Evolutionary conservation across 441 rosid genomes (phyloP), one percentile per base, ranked within the genome.

Genomic region (Aleurites moluccanus): DNA sequence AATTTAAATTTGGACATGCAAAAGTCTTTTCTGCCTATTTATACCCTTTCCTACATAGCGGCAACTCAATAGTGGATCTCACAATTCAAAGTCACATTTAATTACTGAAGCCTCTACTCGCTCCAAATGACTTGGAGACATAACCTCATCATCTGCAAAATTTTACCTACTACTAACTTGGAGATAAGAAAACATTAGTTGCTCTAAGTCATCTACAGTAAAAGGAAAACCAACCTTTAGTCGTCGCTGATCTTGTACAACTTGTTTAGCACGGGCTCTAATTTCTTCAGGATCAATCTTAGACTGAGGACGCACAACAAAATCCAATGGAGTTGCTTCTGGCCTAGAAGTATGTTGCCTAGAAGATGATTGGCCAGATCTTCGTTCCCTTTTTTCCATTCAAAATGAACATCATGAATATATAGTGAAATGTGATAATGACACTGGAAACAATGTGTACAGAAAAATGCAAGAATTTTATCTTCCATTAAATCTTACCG

Each of bases 311-410:
- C 99, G 98, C 77, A 93, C 91, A 56, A 90, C 25, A 79, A 90
- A 96, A 84, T 96, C 99, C 87, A 96, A 76, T 20, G 98, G 96
- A 20, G 99, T 89, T 67, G 99, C 98, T 84, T 96, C 99, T 55
- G 98, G 99, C 78, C 97, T 88, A 30, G 97, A 82, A 33, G 99
- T 85, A 75, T 84, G 90, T 63, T 85, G 85, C 74, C 92, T 83
- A 35, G 88, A 85, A 44, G 93, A 91, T 63, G 92, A 85, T 73
- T 87, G 95, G 45, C 99, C 88, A 66, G 98, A 81, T 80, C 83
- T 89, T 40, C 88, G 88, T 67, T 85, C 87, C 80, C 99, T 92
- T 72, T 79, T 79, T 78, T 72, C 55, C 8, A 74, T 57, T 65
- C 63, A 70, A 56, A 65, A 55, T 67, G 47, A 80, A 63, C 40